A percentile compares a stretch with the other conserved stretches of the same genome.
Evolutionary conservation across 805 yeast genomes (phyloP).

Genomic region (Tetrapisispora iriomotensis): DNA sequence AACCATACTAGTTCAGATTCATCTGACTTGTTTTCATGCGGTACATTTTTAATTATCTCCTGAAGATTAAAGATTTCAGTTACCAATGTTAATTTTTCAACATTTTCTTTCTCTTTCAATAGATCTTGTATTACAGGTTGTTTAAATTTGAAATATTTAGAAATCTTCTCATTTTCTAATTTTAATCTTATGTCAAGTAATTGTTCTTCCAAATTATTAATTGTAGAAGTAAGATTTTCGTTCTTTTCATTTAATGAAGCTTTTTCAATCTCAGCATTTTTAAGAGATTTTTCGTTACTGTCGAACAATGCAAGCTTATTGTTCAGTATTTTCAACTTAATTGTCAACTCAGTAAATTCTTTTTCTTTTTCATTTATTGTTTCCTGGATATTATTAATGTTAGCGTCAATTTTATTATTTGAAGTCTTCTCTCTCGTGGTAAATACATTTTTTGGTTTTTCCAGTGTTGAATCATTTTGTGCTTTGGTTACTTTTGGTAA

Average conservation of each 20-base stretch:
- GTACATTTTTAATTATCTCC: neutral
- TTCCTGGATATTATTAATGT: too few species aligned
- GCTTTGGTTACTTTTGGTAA: too few species aligned
- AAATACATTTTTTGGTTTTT: too few species aligned
- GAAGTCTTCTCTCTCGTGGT: too few species aligned
- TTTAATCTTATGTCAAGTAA: neutral
- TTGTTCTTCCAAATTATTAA: conserved; percentile 6
- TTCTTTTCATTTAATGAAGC: neutral
- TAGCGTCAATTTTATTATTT: neutral
- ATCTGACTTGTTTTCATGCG: too few species aligned
- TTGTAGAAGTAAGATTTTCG: neutral
- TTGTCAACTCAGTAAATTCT: neutral
- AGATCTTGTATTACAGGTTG: neutral
- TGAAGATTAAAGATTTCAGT: conserved; percentile 34
- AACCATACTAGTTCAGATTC: neutral
- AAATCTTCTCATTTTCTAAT: neutral
- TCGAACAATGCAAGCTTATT: neutral
- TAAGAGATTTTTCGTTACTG: neutral
- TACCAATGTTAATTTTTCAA: conserved; percentile 31
- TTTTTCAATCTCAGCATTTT: neutral
- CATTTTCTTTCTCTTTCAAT: conserved; percentile 23
- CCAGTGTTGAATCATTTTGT: too few species aligned
- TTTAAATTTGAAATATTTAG: neutral
- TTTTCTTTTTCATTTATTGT: too few species aligned
- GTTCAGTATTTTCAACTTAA: neutral